Base-by-base conservation (phyloP, 2,329 filamentous ascomycete genomes). In the Coleophoma eucalyptorum region DNA sequence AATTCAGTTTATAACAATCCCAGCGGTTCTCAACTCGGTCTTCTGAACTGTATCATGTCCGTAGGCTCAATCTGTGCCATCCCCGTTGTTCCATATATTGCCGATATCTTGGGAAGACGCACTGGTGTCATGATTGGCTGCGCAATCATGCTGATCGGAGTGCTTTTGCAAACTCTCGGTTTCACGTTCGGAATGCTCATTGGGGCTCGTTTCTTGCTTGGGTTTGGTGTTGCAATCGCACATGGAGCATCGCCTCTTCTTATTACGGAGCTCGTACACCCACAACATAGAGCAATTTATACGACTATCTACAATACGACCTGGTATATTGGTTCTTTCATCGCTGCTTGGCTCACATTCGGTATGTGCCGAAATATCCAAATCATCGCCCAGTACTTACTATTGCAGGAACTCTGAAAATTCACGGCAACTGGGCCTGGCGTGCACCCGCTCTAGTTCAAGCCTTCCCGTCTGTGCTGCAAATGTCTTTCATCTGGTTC, bases 41-140 rank as follows among this genome's bases (percentile, higher is more conserved):
- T 77, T 21, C 63, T 76, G 26, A 69, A 72, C 45, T 69, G 68
- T 45, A 76, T 77, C 56, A 74, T 76, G 71, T 72, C 72, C 40
- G 68, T 78, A 43, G 76, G 76, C 49, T 73, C 71, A 12, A 65
- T 79, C 32, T 66, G 69, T 12, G 73, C 74, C 43, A 65, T 78
- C 15, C 72, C 73, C 4, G 65, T 76, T 43, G 71, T 72, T 5
- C 74, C 76, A 15, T 78, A 74, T 60, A 68, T 69, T 19, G 72
- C 74, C 26, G 76, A 79, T 67, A 59, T 68, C 32, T 60, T 73
- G 10, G 76, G 76, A 15, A 68, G 76, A 50, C 67, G 72, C 43
- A 64, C 67, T 55, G 74, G 73, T 54, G 70, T 79, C 45, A 69
- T 77, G 46, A 72, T 73, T 53, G 72, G 73, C 26, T 71, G 71